Evolutionary conservation across 2,329 filamentous ascomycete genomes (phyloP).

Genomic region (Xylariomycetidae sp.): DNA sequence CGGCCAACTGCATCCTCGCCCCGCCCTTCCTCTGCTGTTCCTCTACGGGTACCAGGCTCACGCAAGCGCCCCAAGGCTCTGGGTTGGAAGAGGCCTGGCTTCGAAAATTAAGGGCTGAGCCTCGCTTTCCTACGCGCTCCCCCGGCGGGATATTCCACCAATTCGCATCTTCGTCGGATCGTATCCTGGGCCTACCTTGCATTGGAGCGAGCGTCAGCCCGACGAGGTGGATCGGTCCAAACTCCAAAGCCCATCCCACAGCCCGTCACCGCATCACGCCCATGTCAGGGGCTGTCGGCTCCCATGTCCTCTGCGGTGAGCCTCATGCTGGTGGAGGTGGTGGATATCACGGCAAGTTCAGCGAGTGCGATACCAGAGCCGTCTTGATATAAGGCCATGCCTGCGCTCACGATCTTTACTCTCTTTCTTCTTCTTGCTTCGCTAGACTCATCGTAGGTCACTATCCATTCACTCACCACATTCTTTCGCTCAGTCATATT

Average conservation of each 20-base stretch:
- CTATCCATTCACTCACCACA: constrained; percentile 1
- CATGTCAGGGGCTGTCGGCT: neutral
- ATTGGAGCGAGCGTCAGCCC: too few species aligned
- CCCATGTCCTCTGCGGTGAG: neutral
- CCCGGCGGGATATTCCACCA: too few species aligned
- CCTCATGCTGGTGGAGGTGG: neutral
- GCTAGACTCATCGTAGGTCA: constrained; percentile 3
- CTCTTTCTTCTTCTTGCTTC: neutral
- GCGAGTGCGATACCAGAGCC: neutral
- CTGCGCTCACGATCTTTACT: neutral
- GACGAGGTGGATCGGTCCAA: too few species aligned
- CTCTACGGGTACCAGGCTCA: neutral
- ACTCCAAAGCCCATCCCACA: too few species aligned
- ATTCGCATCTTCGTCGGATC: too few species aligned
- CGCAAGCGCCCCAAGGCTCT: too few species aligned
- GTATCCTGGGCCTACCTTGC: too few species aligned
- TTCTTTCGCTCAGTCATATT: constrained; percentile 3
- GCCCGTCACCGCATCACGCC: neutral
- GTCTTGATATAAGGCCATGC: neutral
- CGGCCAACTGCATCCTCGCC: neutral
- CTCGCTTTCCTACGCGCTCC: too few species aligned
- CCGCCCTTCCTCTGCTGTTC: neutral
- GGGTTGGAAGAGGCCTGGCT: too few species aligned
- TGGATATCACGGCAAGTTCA: neutral
- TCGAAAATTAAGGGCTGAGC: too few species aligned